These are phyloP conservation scores for Incumbomyces delicatus DNA, from an alignment of 2,329 filamentous ascomycete genomes.

Conservation along the genomic window DNA sequence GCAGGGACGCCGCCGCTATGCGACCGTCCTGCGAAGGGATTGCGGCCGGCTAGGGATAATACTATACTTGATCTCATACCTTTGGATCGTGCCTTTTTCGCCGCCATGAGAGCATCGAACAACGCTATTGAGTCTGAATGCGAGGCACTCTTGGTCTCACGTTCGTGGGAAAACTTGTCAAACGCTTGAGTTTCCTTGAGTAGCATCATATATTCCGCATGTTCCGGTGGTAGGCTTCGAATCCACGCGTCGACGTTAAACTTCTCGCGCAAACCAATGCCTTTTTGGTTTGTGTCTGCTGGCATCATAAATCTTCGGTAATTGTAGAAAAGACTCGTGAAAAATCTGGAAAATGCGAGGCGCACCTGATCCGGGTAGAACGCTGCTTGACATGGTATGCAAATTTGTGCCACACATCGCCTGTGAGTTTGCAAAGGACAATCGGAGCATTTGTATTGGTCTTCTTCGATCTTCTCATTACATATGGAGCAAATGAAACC, in stretches of 20 bases:
- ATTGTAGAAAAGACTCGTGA: conserved; percentile 59
- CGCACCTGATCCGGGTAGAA: conserved; percentile 59
- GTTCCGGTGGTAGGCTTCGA: conserved; percentile 54
- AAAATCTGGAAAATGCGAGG: conserved; percentile 59
- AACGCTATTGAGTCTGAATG: conserved; percentile 12
- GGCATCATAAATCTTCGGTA: conserved; percentile 55
- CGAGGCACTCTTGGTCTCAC: conserved; percentile 40
- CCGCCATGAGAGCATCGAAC: conserved; percentile 7
- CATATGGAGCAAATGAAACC: conserved; percentile 39
- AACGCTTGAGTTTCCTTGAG: conserved; percentile 57
- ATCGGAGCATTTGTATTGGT: conserved; percentile 38
- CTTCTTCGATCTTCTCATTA: conserved; percentile 50
- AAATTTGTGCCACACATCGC: conserved; percentile 50
- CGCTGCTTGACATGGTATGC: conserved; percentile 55
- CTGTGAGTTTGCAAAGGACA: conserved; percentile 47
- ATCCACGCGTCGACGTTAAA: conserved; percentile 61
- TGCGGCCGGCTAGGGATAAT: conserved; percentile 40
- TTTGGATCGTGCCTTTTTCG: conserved; percentile 4
- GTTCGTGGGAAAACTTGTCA: conserved; percentile 56
- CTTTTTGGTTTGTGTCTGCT: conserved; percentile 51
- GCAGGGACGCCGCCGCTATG: conserved; percentile 29
- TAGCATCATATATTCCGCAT: conserved; percentile 53
- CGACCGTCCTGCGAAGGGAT: conserved; percentile 28
- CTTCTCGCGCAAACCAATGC: conserved; percentile 49
- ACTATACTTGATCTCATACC: conserved; percentile 6